A percentile compares a stretch with the other conserved stretches of the same genome.
Conservation (phyloP, 2,329 filamentous ascomycete species). For the Proliferodiscus dingleyae region DNA sequence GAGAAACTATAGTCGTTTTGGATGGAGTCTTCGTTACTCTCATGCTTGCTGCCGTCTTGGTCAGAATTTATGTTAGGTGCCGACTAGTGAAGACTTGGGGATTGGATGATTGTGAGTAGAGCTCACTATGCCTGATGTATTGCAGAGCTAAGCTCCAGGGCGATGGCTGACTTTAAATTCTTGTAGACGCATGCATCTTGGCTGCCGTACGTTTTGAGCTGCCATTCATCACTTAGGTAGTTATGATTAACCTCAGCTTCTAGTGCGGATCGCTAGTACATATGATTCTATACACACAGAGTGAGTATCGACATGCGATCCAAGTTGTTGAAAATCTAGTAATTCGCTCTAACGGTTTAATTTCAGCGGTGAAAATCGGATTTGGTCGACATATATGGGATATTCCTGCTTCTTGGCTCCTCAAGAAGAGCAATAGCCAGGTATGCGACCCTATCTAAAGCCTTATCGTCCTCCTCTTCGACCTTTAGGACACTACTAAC, state of each 20-base stretch:
- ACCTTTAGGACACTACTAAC: background rate
- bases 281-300: background rate
- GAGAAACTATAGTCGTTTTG: background rate
- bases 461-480: background rate
- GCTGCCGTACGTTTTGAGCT: background rate
- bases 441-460: background rate
- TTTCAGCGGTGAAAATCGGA: background rate
- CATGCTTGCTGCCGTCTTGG: background rate
- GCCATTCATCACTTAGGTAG: background rate
- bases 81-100: background rate
- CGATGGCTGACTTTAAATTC: background rate
- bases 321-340: background rate
- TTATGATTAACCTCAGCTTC: background rate
- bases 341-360: background rate
- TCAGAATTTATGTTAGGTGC: background rate
- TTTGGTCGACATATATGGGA: background rate
- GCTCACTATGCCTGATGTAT: background rate
- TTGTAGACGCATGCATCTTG: background rate
- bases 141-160: background rate
- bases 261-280: background rate
- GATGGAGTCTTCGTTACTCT: background rate
- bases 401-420: background rate
- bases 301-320: background rate
- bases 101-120: background rate
- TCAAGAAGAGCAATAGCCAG: background rate